Evolutionary conservation across 2,329 filamentous ascomycete species (phyloP), one percentile per base, ranked within the genome.

Genomic region (Fusarium scirpi): DNA sequence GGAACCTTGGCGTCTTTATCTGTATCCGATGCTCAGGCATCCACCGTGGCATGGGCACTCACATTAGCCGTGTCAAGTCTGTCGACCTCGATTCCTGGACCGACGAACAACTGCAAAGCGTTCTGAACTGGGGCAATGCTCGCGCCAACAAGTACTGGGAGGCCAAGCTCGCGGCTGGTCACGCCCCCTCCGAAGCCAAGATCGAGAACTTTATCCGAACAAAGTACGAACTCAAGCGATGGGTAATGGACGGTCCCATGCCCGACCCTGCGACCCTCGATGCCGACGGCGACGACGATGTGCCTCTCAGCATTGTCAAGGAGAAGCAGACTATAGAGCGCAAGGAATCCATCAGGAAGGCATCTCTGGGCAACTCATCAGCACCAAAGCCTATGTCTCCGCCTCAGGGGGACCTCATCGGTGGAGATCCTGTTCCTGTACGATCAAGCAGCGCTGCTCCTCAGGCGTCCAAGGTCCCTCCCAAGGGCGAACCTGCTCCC

Each of bases 191-290:
- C 24, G 97, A 99, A 84, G 89, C 92, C 73, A 99, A 99, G 87
- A 98, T 99, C 75, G 96, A 99, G 87, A 99, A 98, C 85, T 99
- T 99, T 78, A 98, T 99, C 76, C 91, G 96, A 73, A 99, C 97
- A 60, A 99, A 99, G 82, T 99, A 99, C 81, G 96, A 99, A 80
- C 92, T 96, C 57, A 98, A 97, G 88, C 88, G 97, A 83, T 99
- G 96, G 96, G 92, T 94, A n/a, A 98, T 98, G 94, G 96, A 99
- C 66, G 96, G 96, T 3, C 90, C 90, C 8, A 95, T 97, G 78
- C 97, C 97, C 8, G 94, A 98, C 78, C 96, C 97, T n/a, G 87
- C 93, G 5, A 93, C 92, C 3, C 82, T 99, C 54, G 94, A 97
- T 78, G 89, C 84, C 16, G 92, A 94, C 18, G 94, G 90, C 57